Evolutionary conservation across 2,329 filamentous ascomycete genomes (phyloP).

Genomic region (Tolypocladium tundrense): DNA sequence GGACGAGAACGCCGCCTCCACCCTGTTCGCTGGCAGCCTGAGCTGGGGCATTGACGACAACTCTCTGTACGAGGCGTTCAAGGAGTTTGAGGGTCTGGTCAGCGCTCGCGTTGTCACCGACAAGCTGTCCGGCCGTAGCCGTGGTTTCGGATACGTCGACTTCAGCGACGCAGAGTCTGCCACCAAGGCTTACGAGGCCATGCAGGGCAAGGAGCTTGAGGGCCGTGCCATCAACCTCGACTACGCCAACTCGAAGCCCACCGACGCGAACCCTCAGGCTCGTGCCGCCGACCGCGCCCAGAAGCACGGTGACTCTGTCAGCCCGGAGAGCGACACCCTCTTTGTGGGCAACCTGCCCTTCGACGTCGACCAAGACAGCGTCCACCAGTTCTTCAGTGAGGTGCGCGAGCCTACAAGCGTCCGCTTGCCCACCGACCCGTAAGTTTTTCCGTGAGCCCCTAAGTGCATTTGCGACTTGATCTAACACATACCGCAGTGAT

Average conservation of each 20-base stretch:
- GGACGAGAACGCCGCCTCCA: slow-evolving; percentile 34
- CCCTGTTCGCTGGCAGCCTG: slow-evolving; percentile 82
- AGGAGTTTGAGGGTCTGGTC: slow-evolving; percentile 62
- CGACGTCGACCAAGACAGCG: slow-evolving; percentile 64
- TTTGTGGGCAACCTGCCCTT: slow-evolving; percentile 91
- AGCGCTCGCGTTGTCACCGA: slow-evolving; percentile 76
- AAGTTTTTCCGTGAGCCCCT: slow-evolving; percentile 20
- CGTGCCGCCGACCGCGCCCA: slow-evolving; percentile 55
- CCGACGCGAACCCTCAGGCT: slow-evolving; percentile 38
- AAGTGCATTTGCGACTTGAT: background rate
- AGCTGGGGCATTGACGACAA: slow-evolving; percentile 88
- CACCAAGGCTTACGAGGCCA: slow-evolving; percentile 61
- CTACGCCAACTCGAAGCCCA: slow-evolving; percentile 58
- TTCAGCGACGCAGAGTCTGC: slow-evolving; percentile 60
- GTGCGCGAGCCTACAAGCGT: slow-evolving; percentile 65
- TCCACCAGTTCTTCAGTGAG: slow-evolving; percentile 65
- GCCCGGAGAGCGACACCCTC: slow-evolving; percentile 73
- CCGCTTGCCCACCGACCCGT: slow-evolving; percentile 78
- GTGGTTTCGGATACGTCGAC: slow-evolving; percentile 91
- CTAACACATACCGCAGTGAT: slow-evolving; percentile 39
- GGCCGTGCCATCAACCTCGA: slow-evolving; percentile 69
- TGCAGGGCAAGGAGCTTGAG: slow-evolving; percentile 65
- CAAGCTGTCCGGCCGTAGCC: slow-evolving; percentile 69
- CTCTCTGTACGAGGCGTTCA: slow-evolving; percentile 70
- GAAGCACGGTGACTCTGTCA: slow-evolving; percentile 69